Evolutionary conservation across 192 early-diverging fungal species (phyloP).

Genomic region (Pilaira anomala): DNA sequence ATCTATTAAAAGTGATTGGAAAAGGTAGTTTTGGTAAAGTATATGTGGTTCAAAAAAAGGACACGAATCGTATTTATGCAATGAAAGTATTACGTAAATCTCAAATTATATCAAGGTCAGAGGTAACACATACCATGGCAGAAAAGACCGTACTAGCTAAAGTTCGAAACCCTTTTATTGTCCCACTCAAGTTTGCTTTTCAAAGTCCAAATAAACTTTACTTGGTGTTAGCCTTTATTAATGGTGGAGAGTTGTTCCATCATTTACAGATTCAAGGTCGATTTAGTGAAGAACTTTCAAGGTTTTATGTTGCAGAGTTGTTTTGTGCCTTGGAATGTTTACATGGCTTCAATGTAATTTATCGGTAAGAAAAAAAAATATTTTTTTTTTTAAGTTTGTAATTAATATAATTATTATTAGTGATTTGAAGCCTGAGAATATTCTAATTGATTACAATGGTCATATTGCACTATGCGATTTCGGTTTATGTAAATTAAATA

Average conservation of each 20-base stretch:
- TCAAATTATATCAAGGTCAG: conserved; percentile 87
- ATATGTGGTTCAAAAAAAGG: conserved; percentile 90
- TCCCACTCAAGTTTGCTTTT: conserved; percentile 91
- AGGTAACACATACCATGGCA: conserved; percentile 92
- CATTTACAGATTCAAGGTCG: conserved; percentile 86
- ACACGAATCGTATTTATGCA: conserved; percentile 92
- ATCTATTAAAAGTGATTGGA: conserved; percentile 91
- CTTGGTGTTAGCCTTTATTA: conserved; percentile 91
- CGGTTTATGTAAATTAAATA: conserved; percentile 91
- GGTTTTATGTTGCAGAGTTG: conserved; percentile 94
- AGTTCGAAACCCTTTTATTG: conserved; percentile 91
- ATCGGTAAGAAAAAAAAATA: too few relatives aligned
- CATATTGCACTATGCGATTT: conserved; percentile 95
- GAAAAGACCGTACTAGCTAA: conserved; percentile 89
- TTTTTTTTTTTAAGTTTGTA: neutral
- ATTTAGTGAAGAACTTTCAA: conserved; percentile 83
- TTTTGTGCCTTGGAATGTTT: conserved; percentile 88
- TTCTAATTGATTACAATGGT: conserved; percentile 88
- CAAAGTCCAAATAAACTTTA: conserved; percentile 94
- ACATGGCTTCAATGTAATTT: conserved; percentile 87
- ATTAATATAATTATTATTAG: conserved; percentile 31
- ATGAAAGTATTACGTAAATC: conserved; percentile 95
- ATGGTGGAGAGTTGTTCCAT: conserved; percentile 96
- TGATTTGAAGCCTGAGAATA: conserved; percentile 95
- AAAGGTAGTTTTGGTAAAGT: conserved; percentile 96